Percentiles rank a stretch among this genome's conserved stretches.
Evolutionary conservation across 345 rosid genomes (phyloP).

Genomic region (Syzygium aqueum): DNA sequence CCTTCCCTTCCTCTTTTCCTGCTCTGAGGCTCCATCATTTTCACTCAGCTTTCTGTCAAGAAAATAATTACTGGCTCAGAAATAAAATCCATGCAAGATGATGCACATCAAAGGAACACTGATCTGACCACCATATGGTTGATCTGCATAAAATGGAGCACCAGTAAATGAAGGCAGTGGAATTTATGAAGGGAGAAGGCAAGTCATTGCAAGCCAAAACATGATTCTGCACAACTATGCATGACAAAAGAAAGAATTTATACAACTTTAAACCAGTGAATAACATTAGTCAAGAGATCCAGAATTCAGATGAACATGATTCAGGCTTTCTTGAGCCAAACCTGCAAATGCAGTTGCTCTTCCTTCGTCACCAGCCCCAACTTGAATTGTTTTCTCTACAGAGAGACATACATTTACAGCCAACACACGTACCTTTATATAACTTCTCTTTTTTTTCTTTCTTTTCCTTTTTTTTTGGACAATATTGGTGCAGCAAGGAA

Average conservation of each 20-base stretch:
- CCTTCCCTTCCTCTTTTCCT: slow-evolving; percentile 23
- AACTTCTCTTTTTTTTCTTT: not conserved
- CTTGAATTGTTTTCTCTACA: not conserved
- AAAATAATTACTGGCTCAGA: not conserved
- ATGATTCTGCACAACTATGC: not conserved
- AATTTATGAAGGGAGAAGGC: not conserved
- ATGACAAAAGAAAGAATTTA: not conserved
- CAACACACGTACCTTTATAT: not conserved
- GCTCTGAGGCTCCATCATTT: slow-evolving; percentile 16
- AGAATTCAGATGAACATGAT: not conserved
- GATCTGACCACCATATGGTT: not conserved
- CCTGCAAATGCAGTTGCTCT: not conserved
- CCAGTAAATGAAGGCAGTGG: not conserved
- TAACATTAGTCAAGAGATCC: not conserved
- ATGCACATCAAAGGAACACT: not conserved
- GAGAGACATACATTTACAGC: not conserved
- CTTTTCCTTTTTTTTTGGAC: not conserved
- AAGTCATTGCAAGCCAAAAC: not conserved
- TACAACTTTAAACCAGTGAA: not conserved
- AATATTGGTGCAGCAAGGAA: not conserved
- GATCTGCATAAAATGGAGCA: not conserved
- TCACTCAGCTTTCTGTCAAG: not conserved
- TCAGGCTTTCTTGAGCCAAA: not conserved
- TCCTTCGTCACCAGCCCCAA: not conserved
- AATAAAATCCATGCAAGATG: not conserved